Conservation (phyloP, 768 basidiomycete species). For the Boletus vinaceobasis region DNA sequence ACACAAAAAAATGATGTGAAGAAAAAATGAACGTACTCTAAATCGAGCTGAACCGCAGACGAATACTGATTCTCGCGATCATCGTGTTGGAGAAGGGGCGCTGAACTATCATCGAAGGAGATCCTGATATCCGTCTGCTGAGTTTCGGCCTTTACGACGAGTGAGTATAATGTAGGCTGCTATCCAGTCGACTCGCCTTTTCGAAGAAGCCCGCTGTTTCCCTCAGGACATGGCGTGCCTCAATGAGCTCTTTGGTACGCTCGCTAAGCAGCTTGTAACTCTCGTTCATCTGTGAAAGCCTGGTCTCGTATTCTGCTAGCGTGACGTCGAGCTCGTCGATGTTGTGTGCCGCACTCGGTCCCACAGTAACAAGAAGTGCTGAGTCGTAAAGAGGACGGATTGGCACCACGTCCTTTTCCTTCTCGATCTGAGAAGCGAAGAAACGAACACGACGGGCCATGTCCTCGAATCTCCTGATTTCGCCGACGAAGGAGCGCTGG, state of each 20-base stretch:
- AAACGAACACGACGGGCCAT: conserved; percentile 94
- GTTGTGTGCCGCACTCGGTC: conserved; percentile 88
- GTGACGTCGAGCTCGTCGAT: conserved; percentile 91
- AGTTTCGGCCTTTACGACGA: conserved; percentile 59
- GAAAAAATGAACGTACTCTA: conserved; percentile 60
- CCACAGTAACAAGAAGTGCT: conserved; percentile 81
- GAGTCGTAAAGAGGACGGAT: conserved; percentile 86
- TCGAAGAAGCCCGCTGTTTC: conserved; percentile 98
- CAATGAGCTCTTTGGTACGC: conserved; percentile 80
- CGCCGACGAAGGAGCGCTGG: conserved; percentile 96
- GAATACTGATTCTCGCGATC: conserved; percentile 71
- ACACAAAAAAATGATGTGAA: neutral
- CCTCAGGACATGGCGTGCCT: conserved; percentile 89
- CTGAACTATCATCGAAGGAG: conserved; percentile 89
- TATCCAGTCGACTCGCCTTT: conserved; percentile 46
- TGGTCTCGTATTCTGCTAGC: conserved; percentile 80
- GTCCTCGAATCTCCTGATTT: conserved; percentile 93
- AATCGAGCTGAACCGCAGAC: conserved; percentile 65
- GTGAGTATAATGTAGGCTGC: conserved; percentile 5
- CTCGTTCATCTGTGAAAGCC: conserved; percentile 86
- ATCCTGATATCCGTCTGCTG: conserved; percentile 77
- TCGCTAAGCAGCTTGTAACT: conserved; percentile 88
- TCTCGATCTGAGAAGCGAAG: conserved; percentile 80
- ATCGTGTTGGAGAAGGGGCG: conserved; percentile 88
- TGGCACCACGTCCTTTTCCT: conserved; percentile 78